Evolutionary conservation across 2,329 filamentous ascomycete genomes (phyloP), one percentile per base, ranked within the genome.

Genomic region (Alternaria viburni): DNA sequence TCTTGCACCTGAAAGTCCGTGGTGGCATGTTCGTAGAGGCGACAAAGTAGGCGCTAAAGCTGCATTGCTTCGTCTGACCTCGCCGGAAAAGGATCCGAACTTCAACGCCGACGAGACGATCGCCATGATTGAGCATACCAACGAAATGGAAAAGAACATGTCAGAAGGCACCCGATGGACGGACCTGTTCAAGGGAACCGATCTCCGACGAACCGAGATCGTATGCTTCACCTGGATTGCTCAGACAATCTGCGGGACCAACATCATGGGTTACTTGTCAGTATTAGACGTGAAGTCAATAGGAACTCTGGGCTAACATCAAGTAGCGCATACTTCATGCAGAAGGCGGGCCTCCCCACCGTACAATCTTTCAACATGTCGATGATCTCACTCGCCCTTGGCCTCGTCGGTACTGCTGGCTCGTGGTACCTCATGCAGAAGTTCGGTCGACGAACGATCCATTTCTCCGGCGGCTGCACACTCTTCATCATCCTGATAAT

Each of bases 111-210:
- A 76, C 50, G 71, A 75, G 9, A 96, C 91, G 0, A 86, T 97
- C 64, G 89, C 91, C 68, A 95, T 96, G 92, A 97, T 97, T 88
- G 88, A 93, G 4, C 91, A 96, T 74, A 97, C 93, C 1, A 93
- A 91, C 2, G 90, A 91, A 1, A 82, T 96, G n/a, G 93, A 97
- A 77, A 86, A 92, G 74, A 82, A 86, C 77, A 90, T 93, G 59
- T 61, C 63, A 28, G 82, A 83, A 13, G 92, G 92, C 25, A 88
- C 91, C 9, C 88, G 86, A 49, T 97, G 94, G 79, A 80, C 85
- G 69, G 93, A 97, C 77, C 95, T 92, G 80, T 96, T 96, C 85
- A 90, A 86, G 77, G 92, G 92, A 8, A 86, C 86, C 13, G 89
- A 96, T 76, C 83, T 90, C 56, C 89, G 93, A 55, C 87, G 93